Evolutionary conservation across 2,329 filamentous ascomycete genomes (phyloP).

Genomic region (Ophiostoma perfectum): DNA sequence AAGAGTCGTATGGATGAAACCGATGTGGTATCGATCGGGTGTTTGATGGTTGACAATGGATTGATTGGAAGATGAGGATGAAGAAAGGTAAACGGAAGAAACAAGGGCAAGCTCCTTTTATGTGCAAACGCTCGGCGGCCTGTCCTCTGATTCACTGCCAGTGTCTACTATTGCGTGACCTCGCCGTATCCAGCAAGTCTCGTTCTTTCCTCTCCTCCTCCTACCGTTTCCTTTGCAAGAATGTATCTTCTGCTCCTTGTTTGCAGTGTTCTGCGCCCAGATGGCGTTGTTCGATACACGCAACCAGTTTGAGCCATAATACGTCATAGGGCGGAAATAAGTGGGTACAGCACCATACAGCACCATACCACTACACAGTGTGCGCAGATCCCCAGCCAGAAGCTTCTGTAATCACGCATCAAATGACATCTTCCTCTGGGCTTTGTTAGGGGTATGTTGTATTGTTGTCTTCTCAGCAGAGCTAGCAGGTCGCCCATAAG

Average conservation of each 20-base stretch:
- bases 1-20: background rate
- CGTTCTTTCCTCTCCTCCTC: background rate
- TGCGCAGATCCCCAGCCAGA: background rate
- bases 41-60: background rate
- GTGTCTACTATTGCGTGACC: background rate
- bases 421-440: background rate
- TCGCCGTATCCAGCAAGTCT: constrained; percentile 5
- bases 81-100: background rate
- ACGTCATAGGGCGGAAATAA: constrained; percentile 23
- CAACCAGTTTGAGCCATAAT: constrained; percentile 11
- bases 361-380: background rate
- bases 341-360: background rate
- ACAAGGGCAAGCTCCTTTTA: background rate
- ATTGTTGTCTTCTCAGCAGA: too few species aligned
- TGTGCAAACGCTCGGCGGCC: background rate
- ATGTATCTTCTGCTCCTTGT: background rate
- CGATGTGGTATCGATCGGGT: background rate
- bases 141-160: background rate
- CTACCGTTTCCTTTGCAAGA: background rate
- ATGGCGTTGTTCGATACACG: constrained; percentile 19
- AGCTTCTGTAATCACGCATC: constrained; percentile 9
- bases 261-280: constrained; percentile 1
- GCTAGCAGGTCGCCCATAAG: too few species aligned
- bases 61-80: background rate
- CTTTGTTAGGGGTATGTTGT: background rate